Conservation (phyloP, 2,329 filamentous ascomycete species). For the Eurotiales sp. region DNA sequence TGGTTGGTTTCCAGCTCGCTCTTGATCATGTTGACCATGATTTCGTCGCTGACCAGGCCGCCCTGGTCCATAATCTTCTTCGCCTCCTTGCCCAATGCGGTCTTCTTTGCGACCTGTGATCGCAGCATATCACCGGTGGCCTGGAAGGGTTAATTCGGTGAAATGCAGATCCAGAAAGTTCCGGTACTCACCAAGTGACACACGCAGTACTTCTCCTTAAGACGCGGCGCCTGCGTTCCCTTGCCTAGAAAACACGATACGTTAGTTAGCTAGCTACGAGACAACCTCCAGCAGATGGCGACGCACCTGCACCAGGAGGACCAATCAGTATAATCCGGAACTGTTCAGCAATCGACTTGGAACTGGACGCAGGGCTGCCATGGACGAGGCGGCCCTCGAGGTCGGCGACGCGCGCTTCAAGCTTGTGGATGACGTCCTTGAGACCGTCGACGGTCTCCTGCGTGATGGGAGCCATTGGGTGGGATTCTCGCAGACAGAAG, state of each 20-base stretch:
- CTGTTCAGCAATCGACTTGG: slow-evolving; percentile 55
- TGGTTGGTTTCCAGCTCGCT: slow-evolving; percentile 88
- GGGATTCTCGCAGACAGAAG: too few relatives aligned
- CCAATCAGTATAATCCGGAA: slow-evolving; percentile 98
- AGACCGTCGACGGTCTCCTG: slow-evolving; percentile 76
- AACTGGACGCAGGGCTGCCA: slow-evolving; percentile 48
- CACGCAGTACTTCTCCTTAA: slow-evolving; percentile 96
- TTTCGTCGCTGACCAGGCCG: slow-evolving; percentile 95
- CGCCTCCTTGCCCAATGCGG: slow-evolving; percentile 84
- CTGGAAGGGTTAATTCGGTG: slow-evolving; percentile 54
- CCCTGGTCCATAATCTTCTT: slow-evolving; percentile 99
- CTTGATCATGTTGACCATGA: slow-evolving; percentile 99
- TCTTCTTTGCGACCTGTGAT: slow-evolving; percentile 97
- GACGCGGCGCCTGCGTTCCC: slow-evolving; percentile 95
- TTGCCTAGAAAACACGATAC: slow-evolving; percentile 62
- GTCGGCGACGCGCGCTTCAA: slow-evolving; percentile 81
- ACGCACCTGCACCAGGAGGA: slow-evolving; percentile 86
- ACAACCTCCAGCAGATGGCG: slow-evolving; percentile 2
- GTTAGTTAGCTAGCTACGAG: not conserved
- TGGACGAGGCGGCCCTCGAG: slow-evolving; percentile 68
- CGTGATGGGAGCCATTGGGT: slow-evolving; percentile 77
- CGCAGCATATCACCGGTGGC: slow-evolving; percentile 99
- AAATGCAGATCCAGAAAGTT: slow-evolving; percentile 18
- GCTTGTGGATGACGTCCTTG: slow-evolving; percentile 75
- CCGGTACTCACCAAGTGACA: slow-evolving; percentile 93